These are phyloP conservation scores for Aspergillus sparsus DNA, from an alignment of 495 filamentous ascomycete species.

Conservation along the genomic window DNA sequence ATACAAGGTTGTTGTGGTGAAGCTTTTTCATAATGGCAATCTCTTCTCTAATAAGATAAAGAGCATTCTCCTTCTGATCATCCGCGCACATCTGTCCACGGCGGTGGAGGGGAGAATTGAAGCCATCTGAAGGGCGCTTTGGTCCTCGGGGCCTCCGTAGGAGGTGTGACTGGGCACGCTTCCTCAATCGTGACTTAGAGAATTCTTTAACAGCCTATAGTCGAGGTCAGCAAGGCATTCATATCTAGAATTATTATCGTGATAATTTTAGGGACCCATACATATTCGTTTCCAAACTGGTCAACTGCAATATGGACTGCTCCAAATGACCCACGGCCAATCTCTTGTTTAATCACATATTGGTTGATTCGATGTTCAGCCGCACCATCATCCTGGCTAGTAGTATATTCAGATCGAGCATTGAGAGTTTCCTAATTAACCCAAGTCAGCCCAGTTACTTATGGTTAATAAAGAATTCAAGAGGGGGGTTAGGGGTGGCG, in stretches of 20 bases:
- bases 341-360: constrained; percentile 92
- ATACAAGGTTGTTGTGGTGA: constrained; percentile 90
- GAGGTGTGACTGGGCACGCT: constrained; percentile 88
- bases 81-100: constrained; percentile 47
- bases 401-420: constrained; percentile 82
- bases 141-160: constrained; percentile 66
- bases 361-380: constrained; percentile 87
- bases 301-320: constrained; percentile 90
- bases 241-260: neutral
- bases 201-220: constrained; percentile 92
- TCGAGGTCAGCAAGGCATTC: neutral
- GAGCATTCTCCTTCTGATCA: constrained; percentile 69
- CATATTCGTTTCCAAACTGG: constrained; percentile 91
- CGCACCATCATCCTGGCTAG: constrained; percentile 78
- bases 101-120: constrained; percentile 64
- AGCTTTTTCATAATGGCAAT: constrained; percentile 99
- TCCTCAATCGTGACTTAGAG: constrained; percentile 89
- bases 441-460: neutral
- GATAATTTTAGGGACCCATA: constrained; percentile 47
- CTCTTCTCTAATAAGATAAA: constrained; percentile 91
- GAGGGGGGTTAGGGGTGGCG: constrained; percentile 2
- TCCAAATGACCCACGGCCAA: constrained; percentile 92
- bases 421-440: constrained; percentile 78
- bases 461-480: neutral
- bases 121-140: constrained; percentile 56